Evolutionary conservation across 2,329 filamentous ascomycete species (phyloP).

Genomic region (Penicillium psychrosexuale): DNA sequence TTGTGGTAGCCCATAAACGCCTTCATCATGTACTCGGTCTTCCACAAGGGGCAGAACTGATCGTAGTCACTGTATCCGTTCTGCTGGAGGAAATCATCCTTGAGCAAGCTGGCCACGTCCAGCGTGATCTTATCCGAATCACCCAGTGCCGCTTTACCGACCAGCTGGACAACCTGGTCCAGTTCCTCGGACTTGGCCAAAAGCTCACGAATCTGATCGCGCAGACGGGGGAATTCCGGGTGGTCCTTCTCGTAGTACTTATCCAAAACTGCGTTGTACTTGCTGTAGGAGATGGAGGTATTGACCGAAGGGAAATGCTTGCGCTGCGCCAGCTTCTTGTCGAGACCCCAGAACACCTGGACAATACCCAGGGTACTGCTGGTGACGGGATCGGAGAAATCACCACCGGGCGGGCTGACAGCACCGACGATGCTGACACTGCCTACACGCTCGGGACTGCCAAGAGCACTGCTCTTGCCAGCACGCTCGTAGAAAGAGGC

Average conservation of each 20-base stretch:
- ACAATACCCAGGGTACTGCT: constrained; percentile 92
- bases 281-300: constrained; percentile 90
- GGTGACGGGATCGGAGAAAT: constrained; percentile 98
- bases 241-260: constrained; percentile 92
- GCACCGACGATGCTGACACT: constrained; percentile 98
- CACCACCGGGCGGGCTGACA: constrained; percentile 94
- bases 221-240: constrained; percentile 88
- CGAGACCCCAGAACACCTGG: constrained; percentile 98
- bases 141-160: constrained; percentile 93
- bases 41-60: constrained; percentile 98
- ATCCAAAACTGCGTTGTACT: constrained; percentile 86
- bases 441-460: constrained; percentile 81
- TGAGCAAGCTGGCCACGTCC: constrained; percentile 84
- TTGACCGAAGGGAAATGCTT: constrained; percentile 99
- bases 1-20: constrained; percentile 98
- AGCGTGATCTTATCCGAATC: constrained; percentile 98
- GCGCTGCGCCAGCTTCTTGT: constrained; percentile 98
- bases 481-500: constrained; percentile 99
- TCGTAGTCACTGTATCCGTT: constrained; percentile 99
- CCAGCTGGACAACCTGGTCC: constrained; percentile 96
- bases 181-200: constrained; percentile 94
- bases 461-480: constrained; percentile 78
- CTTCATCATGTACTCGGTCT: constrained; percentile 99
- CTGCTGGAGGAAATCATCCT: constrained; percentile 98
- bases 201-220: constrained; percentile 90